phyloP scores from a whole-genome alignment of 768 basidiomycete genomes.

The Lactarius hatsudake region DNA sequence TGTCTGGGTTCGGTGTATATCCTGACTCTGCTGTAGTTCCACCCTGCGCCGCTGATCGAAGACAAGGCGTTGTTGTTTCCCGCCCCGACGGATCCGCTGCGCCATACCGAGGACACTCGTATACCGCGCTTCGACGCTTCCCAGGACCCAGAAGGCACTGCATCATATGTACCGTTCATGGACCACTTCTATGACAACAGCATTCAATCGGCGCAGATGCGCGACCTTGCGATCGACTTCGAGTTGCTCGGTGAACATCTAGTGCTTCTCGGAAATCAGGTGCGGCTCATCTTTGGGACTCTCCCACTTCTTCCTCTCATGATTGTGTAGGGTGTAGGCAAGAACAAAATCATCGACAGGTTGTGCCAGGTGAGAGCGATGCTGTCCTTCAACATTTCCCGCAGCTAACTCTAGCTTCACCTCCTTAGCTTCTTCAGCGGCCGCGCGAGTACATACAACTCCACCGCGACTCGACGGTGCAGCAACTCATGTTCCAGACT shows the following conservation, averaged over 20 bases:
- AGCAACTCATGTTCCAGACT: constrained; percentile 68
- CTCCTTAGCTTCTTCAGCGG: constrained; percentile 50
- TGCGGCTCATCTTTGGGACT: constrained; percentile 27
- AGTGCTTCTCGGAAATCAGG: constrained; percentile 67
- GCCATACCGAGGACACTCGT: constrained; percentile 35
- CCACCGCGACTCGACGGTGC: constrained; percentile 68
- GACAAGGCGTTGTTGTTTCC: constrained; percentile 48
- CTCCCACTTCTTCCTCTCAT: background rate
- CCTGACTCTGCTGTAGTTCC: constrained; percentile 38
- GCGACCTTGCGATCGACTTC: constrained; percentile 60
- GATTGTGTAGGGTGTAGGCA: constrained; percentile 56
- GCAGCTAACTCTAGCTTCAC: background rate
- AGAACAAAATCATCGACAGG: constrained; percentile 69
- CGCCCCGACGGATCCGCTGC: constrained; percentile 35
- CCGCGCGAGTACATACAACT: constrained; percentile 70
- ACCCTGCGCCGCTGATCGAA: constrained; percentile 45
- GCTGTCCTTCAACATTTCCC: background rate
- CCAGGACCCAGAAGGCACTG: constrained; percentile 52
- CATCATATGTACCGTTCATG: constrained; percentile 63
- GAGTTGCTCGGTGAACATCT: constrained; percentile 62
- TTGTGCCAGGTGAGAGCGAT: constrained; percentile 50
- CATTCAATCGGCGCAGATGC: constrained; percentile 63
- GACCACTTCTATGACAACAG: constrained; percentile 71
- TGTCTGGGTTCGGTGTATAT: background rate
- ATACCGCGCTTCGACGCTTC: constrained; percentile 51